Evolutionary conservation across 106 monocot genomes (phyloP).

Genomic region (Phalaenopsis aphrodite): DNA sequence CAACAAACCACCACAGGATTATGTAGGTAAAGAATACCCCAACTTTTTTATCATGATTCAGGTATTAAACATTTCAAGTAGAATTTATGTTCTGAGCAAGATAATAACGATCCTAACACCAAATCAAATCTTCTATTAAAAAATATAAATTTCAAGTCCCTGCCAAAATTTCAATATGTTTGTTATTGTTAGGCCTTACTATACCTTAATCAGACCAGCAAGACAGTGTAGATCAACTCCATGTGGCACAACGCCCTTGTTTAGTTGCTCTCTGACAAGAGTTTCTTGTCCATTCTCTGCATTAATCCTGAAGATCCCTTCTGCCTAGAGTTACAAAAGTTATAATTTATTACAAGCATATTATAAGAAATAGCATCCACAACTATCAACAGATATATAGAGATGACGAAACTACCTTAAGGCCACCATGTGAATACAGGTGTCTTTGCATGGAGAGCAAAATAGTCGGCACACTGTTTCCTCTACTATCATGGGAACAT

Average conservation of each 20-base stretch:
- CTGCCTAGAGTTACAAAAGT: slow-evolving; percentile 21
- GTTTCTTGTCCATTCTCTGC: slow-evolving; percentile 38
- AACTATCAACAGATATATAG: not conserved
- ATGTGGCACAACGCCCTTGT: slow-evolving; percentile 31
- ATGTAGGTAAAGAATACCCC: not conserved
- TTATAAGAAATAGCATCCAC: not conserved
- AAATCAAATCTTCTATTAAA: not conserved
- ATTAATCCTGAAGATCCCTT: slow-evolving; percentile 52
- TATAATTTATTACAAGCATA: not conserved
- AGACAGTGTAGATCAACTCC: slow-evolving; percentile 40
- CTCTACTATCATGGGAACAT: slow-evolving; percentile 45
- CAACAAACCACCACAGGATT: not conserved
- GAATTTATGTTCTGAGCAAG: not conserved
- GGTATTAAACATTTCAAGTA: not conserved
- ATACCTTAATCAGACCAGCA: slow-evolving; percentile 48
- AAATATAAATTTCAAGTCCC: not conserved
- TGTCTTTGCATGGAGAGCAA: slow-evolving; percentile 44
- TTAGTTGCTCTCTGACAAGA: slow-evolving; percentile 33
- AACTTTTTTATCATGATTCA: not conserved
- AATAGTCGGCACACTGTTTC: slow-evolving; percentile 53
- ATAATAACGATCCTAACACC: not conserved
- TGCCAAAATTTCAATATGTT: not conserved
- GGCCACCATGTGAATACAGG: slow-evolving; percentile 37
- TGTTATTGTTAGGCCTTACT: not conserved
- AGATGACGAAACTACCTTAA: slow-evolving; percentile 28